Conservation (phyloP, 306 rosid species). For the Malus asiatica region DNA sequence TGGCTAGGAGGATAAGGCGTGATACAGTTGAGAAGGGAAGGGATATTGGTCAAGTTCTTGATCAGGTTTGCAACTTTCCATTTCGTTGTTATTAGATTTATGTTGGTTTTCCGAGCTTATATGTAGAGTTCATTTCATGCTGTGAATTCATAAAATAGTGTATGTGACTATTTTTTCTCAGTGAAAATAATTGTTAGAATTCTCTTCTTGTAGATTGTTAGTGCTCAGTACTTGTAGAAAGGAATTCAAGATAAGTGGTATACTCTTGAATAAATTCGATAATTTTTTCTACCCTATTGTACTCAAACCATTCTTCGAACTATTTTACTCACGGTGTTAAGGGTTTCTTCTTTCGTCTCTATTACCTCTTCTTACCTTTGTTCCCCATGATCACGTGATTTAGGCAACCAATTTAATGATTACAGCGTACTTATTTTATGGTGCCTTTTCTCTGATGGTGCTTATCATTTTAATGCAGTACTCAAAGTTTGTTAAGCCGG, state of each 20-base stretch:
- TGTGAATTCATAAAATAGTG: neutral
- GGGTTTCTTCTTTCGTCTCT: neutral
- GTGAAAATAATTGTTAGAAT: neutral
- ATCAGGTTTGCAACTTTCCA: constrained; percentile 60
- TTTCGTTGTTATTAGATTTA: neutral
- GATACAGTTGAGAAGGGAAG: constrained; percentile 82
- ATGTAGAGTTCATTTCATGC: constrained; percentile 5
- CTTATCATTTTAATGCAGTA: constrained; percentile 61
- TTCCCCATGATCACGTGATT: neutral
- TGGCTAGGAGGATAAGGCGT: constrained; percentile 95
- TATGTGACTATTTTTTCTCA: neutral
- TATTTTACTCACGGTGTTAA: neutral
- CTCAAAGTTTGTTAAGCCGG: constrained; percentile 94
- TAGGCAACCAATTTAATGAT: neutral
- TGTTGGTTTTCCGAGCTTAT: neutral
- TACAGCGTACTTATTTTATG: neutral
- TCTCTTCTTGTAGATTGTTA: neutral
- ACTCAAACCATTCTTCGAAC: neutral
- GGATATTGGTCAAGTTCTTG: constrained; percentile 85
- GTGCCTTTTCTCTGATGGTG: constrained; percentile 7
- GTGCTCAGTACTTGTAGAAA: neutral
- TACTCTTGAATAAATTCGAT: neutral
- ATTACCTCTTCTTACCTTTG: neutral
- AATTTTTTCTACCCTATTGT: neutral
- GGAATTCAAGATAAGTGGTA: constrained; percentile 5